Base-by-base conservation (phyloP, 169 alveolate species). In the Perkinsus marinus region DNA sequence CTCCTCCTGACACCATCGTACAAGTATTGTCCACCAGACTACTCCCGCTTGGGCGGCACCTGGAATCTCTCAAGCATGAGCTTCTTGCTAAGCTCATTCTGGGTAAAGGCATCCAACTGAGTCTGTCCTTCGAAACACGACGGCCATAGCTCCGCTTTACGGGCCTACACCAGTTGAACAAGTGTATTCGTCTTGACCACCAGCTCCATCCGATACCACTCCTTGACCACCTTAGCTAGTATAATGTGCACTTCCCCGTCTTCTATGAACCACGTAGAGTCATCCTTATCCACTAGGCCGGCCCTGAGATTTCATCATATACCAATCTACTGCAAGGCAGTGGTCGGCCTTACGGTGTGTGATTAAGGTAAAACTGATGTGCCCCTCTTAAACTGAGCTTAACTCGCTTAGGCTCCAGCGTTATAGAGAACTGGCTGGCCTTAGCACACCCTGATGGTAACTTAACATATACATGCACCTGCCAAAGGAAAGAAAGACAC, bases 91-190 rank as follows among this genome's bases (percentile, higher is more conserved):
- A 57, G 37, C 79, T 57, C 79, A 30, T 57, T 57, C 79, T 57
- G 79, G 30, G 79, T 57, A 96, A 96, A 90, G 94, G 93, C 92
- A 94, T 94, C 93, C 95, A 96, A 37, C 94, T 95, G 91, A 93
- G 79, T 30, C 79, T 57, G 79, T 30, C 79, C 79, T 26, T 57
- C 79, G 94, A 90, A 89, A 92, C 92, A 90, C 93, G 91, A 90
- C 93, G 79, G 93, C 93, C 92, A 90, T 7, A 90, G 92, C 90
- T 90, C 79, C n/a, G 57, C 92, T 26, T 57, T 90, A 26, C 41
- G 68, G 17, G 57, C 68, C 91, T 89, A 43, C n/a, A n/a, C n/a
- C n/a, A n/a, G n/a, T n/a, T n/a, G n/a, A n/a, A n/a, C n/a, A n/a
- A n/a, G n/a, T n/a, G n/a, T n/a, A n/a, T n/a, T n/a, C n/a, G n/a